A percentile compares a stretch with the other conserved stretches of the same genome.
phyloP scores from a whole-genome alignment of 1,284 basidiomycete species.

The Volvariella surrecta region DNA sequence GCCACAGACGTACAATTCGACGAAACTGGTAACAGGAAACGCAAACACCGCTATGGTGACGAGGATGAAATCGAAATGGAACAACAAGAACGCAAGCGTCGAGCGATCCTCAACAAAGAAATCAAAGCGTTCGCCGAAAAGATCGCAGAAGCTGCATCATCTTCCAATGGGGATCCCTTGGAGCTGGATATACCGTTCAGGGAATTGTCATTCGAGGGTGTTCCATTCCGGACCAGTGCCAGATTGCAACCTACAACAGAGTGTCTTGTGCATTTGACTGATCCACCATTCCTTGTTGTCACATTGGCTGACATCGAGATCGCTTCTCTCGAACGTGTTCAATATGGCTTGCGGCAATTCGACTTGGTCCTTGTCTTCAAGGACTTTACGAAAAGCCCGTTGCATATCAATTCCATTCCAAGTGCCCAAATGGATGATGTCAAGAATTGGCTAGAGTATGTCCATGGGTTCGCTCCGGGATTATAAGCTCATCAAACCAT shows the following conservation, averaged over 20 bases:
- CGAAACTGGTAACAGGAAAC: conserved; percentile 97
- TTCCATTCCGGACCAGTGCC: conserved; percentile 93
- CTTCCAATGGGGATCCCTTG: conserved; percentile 72
- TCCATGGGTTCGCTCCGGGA: conserved; percentile 15
- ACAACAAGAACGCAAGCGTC: conserved; percentile 89
- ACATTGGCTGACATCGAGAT: conserved; percentile 95
- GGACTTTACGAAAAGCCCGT: conserved; percentile 87
- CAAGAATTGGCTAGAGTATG: conserved; percentile 97
- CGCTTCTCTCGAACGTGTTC: conserved; percentile 94
- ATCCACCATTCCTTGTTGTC: conserved; percentile 94
- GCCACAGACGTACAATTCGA: conserved; percentile 98
- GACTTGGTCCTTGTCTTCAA: conserved; percentile 96
- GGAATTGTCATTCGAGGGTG: conserved; percentile 95
- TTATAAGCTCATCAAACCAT: conserved; percentile 9
- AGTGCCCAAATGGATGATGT: conserved; percentile 87
- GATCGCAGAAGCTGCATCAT: conserved; percentile 78
- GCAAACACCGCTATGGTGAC: conserved; percentile 95
- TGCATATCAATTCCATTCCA: conserved; percentile 96
- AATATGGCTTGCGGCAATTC: conserved; percentile 95
- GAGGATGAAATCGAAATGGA: conserved; percentile 99
- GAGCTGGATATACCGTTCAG: conserved; percentile 97
- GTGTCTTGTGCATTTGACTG: conserved; percentile 92
- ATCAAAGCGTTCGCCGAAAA: conserved; percentile 94
- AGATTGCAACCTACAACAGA: conserved; percentile 95
- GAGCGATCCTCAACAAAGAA: conserved; percentile 89